phyloP scores from a whole-genome alignment of 1,284 basidiomycete genomes.

The Sanghuangporus sanghuang region DNA sequence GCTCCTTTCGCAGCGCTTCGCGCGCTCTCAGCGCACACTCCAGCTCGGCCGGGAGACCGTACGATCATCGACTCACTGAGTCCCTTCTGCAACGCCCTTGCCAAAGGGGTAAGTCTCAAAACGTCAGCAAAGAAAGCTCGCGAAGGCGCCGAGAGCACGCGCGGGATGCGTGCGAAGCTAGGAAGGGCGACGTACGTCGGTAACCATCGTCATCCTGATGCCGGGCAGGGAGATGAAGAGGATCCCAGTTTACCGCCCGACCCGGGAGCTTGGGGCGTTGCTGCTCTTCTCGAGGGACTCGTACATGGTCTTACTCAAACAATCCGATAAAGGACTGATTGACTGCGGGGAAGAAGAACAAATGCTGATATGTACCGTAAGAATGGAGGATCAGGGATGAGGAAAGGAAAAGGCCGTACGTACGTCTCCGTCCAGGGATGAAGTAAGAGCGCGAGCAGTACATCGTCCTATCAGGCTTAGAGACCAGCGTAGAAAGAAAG shows the following conservation, averaged over 20 bases:
- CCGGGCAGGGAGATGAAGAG: constrained; percentile 13
- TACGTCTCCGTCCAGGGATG: no score
- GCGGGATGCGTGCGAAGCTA: constrained; percentile 40
- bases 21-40: constrained; percentile 39
- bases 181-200: constrained; percentile 48
- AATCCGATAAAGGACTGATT: no score
- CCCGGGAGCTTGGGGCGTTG: constrained; percentile 51
- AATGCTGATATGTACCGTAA: no score
- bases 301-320: constrained; percentile 24
- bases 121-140: constrained; percentile 34
- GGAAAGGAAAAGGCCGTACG: no score
- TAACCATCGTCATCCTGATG: constrained; percentile 19
- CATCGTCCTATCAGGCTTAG: no score
- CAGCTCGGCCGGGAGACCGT: constrained; percentile 47
- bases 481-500: not conserved
- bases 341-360: no score
- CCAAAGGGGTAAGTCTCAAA: constrained; percentile 24
- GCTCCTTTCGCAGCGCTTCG: constrained; percentile 29
- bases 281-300: constrained; percentile 34
- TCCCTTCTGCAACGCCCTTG: constrained; percentile 40
- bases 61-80: constrained; percentile 48
- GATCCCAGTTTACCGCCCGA: constrained; percentile 33
- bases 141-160: constrained; percentile 43
- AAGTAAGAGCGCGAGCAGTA: no score
- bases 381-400: no score